Percentiles rank a stretch among this genome's conserved stretches.
These are phyloP conservation scores for Ganoderma boninense DNA, from an alignment of 1,284 basidiomycete species.

Conservation along the genomic window DNA sequence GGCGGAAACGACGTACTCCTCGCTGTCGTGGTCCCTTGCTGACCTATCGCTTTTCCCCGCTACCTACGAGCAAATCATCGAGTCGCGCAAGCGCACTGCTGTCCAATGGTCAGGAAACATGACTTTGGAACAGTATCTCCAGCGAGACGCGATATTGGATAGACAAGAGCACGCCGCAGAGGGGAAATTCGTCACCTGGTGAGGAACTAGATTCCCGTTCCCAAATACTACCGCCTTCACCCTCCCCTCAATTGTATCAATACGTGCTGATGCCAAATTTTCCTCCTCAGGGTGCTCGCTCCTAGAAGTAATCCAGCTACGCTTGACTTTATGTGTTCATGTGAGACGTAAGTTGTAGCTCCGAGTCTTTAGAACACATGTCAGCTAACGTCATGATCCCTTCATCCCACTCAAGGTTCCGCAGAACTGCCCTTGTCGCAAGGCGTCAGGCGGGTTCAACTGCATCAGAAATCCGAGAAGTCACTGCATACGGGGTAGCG, in stretches of 20 bases:
- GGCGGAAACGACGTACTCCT: neutral
- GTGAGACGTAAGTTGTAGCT: conserved; percentile 51
- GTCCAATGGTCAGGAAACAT: conserved; percentile 46
- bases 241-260: neutral
- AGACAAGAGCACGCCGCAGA: conserved; percentile 45
- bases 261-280: neutral
- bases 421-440: conserved; percentile 38
- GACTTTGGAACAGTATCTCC: conserved; percentile 46
- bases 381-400: conserved; percentile 1
- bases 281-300: conserved; percentile 51
- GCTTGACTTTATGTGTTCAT: conserved; percentile 52
- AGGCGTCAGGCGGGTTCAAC: conserved; percentile 10
- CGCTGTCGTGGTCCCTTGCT: conserved; percentile 13
- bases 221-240: neutral
- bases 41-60: conserved; percentile 40
- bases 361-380: no score
- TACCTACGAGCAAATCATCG: conserved; percentile 41
- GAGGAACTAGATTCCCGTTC: neutral
- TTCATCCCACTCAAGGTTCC: conserved; percentile 35
- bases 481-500: conserved; percentile 49
- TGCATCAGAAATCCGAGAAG: conserved; percentile 32
- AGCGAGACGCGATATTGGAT: conserved; percentile 45
- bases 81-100: conserved; percentile 45
- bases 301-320: conserved; percentile 48
- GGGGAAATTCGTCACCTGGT: conserved; percentile 51